A percentile compares a stretch with the other conserved stretches of the same genome.
Conservation (phyloP, 2,329 filamentous ascomycete genomes). For the Cordyceps pruinosa region DNA sequence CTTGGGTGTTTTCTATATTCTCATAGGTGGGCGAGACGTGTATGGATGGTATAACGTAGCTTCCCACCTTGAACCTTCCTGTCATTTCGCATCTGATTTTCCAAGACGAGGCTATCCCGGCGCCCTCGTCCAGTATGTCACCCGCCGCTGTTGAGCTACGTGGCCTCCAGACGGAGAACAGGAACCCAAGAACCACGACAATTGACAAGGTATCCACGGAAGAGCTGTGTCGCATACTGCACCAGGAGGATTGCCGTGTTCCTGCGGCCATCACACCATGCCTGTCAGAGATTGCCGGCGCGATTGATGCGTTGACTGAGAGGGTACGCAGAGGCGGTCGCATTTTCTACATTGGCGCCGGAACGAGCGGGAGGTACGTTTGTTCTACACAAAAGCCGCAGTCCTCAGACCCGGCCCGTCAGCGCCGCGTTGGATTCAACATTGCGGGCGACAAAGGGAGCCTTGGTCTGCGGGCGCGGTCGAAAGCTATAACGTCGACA, state of each 20-base stretch:
- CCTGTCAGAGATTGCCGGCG: slow-evolving; percentile 14
- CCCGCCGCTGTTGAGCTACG: slow-evolving; percentile 11
- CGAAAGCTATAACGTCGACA: too few relatives aligned
- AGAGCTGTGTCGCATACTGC: slow-evolving; percentile 18
- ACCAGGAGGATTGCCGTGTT: slow-evolving; percentile 15
- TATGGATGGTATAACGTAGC: too few relatives aligned
- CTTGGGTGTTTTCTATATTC: background rate
- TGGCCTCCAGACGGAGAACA: slow-evolving; percentile 16
- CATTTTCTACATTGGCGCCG: slow-evolving; percentile 28
- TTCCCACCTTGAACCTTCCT: too few relatives aligned
- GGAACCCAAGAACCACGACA: slow-evolving; percentile 14
- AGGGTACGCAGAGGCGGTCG: slow-evolving; percentile 15
- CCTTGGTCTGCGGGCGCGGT: too few relatives aligned
- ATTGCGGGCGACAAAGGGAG: background rate
- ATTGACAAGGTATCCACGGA: slow-evolving; percentile 15
- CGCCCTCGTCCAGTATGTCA: background rate
- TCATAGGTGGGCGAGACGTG: too few relatives aligned
- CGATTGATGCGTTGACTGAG: slow-evolving; percentile 15
- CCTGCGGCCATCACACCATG: slow-evolving; percentile 16
- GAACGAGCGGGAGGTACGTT: slow-evolving; percentile 35
- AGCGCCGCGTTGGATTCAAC: too few relatives aligned
- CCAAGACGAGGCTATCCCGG: background rate
- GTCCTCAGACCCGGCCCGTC: too few relatives aligned
- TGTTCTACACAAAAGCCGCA: too few relatives aligned
- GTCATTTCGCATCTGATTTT: too few relatives aligned